Evolutionary conservation across 371 early-diverging fungal genomes (phyloP), one percentile per base, ranked within the genome.

Genomic region (Phascolomyces articulosus): DNA sequence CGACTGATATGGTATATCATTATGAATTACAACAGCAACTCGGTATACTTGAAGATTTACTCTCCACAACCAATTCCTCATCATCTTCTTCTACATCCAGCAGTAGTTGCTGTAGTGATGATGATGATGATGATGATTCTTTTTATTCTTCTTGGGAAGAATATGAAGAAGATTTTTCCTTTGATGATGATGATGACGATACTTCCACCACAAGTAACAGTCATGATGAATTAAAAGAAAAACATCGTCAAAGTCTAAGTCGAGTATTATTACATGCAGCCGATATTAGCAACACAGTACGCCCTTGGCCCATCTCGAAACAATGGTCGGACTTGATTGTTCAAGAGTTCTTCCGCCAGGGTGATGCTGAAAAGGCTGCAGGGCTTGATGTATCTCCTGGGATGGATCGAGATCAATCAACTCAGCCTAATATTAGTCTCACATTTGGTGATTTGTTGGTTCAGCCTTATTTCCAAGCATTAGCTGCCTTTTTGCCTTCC

Each of bases 321-420:
- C 87, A 87, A 62, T 96, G 97, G 97, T 91, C 94, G 4, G 93
- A 93, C 72, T 69, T 92, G 65, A 90, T 96, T 55, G 87, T 92
- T 1, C 79, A 87, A 66, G 97, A 96, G 71, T 95, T 93, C 59
- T 93, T 91, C 64, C 72, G 79, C 34, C 97, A 96, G 68, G 95
- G 95, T 18, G 94, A 96, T 58, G 74, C 87, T 40, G 97, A 96
- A 67, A 90, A 88, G 68, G 60, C 68, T 6, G 80, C 86, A 31
- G 75, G 82, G 23, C 68, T 96, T 18, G 88, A 93, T 0, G 78
- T 95, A 4, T 94, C 96, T 1, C 93, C 94, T 4, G 92, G 90
- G 63, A 95, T 95, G 94, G 95, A 95, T 68, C 89, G 95, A 8
- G 74, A 85, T 21, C 68, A 84, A 20, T 77, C 87, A 31, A 85